Conservation (phyloP, 371 early-diverging fungal species). For the Mucor indicus region DNA sequence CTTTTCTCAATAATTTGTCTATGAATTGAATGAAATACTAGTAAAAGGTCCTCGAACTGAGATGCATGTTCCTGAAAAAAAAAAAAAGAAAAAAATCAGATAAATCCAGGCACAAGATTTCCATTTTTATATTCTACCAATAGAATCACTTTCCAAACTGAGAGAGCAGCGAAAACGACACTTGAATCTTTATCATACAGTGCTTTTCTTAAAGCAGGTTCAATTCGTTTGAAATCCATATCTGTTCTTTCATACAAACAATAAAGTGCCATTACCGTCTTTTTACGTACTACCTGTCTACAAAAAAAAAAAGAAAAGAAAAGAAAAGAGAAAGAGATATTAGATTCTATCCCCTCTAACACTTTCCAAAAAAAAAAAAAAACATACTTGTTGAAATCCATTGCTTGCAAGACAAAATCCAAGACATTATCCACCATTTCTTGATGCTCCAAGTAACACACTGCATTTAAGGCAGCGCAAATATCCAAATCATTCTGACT, state of each 20-base stretch:
- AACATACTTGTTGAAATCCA: constrained; percentile 35
- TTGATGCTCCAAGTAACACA: constrained; percentile 38
- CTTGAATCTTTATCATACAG: constrained; percentile 45
- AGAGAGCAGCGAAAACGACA: constrained; percentile 41
- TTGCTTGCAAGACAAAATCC: constrained; percentile 22
- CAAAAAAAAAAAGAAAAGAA: neutral
- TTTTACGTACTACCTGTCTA: constrained; percentile 50
- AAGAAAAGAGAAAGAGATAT: no score
- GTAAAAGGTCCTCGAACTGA: constrained; percentile 28
- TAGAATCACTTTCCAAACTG: constrained; percentile 34
- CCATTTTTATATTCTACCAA: constrained; percentile 9
- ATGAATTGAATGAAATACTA: constrained; percentile 30
- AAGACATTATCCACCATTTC: constrained; percentile 39
- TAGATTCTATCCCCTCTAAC: no score
- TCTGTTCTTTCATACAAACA: constrained; percentile 28
- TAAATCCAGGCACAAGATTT: neutral
- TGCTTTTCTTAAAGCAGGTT: constrained; percentile 29
- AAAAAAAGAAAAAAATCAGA: neutral
- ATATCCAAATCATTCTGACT: constrained; percentile 37
- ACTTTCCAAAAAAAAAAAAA: neutral
- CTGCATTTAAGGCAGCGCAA: constrained; percentile 40
- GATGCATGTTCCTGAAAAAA: constrained; percentile 28
- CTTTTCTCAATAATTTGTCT: constrained; percentile 37
- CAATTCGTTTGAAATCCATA: constrained; percentile 22
- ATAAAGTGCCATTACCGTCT: constrained; percentile 36